Base-by-base conservation (phyloP, 495 filamentous ascomycete genomes). In the Aspergillus avenaceus region DNA sequence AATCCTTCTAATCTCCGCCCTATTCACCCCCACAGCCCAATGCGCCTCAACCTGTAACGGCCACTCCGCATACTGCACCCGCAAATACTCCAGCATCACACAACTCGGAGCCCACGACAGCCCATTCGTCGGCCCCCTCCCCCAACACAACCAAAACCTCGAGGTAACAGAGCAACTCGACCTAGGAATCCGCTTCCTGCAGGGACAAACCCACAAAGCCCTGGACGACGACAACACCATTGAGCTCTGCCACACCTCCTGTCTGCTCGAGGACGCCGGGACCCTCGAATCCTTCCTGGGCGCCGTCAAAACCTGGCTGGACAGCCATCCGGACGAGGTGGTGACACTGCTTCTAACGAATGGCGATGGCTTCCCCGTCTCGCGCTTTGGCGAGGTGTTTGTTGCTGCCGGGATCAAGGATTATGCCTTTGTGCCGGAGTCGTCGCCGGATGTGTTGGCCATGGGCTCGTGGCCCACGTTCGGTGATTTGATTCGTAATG, bases 301-400 rank as follows among this genome's bases (percentile, higher is more conserved):
- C 5, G 69, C 66, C 4, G 73, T 89, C 49, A 83, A 80, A 48
- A 56, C 45, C 11, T 90, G 86, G 84, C 75, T 90, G 52, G 83
- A 85, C 54, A 52, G 54, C 31, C 72, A 89, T 52, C 76, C 80
- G 6, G 74, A 81, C 62, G 86, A 90, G 46, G 83, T 90, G 9
- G 72, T 90, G 8, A 88, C 84, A 2, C 58, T 90, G 11, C 70
- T 90, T 3, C 66, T 89, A 14, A 85, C 86, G 12, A 90, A 89
- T 63, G 78, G 78, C 0, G 84, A 87, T 55, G 71, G 74, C 45
- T 58, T 79, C 13, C 51, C 63, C 13, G 71, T 74, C 8, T 56
- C 64, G 23, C 50, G 67, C 8, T 84, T 86, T 50, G 82, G 72
- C 12, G 50, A 64, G 4, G 74, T 73, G 2, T 88, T 86, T 53